Percentiles rank a stretch among this genome's conserved stretches.
Evolutionary conservation across 2,329 filamentous ascomycete species (phyloP).

Genomic region (Trichoderma sp.): DNA sequence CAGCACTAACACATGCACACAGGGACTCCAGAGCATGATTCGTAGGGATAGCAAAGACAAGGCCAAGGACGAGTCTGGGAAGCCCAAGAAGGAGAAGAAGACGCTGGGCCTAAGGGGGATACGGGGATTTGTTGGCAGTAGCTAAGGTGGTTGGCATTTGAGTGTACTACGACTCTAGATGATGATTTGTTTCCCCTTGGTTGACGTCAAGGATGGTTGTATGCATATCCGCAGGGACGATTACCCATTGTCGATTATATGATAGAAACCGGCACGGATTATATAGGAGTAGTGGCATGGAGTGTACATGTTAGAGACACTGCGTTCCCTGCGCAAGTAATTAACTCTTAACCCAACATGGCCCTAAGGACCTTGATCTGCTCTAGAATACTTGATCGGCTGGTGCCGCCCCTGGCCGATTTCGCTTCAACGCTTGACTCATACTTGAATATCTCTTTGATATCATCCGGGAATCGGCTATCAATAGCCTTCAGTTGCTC

Average conservation of each 20-base stretch:
- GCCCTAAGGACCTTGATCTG: slow-evolving; percentile 58
- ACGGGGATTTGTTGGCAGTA: slow-evolving; percentile 40
- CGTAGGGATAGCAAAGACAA: slow-evolving; percentile 54
- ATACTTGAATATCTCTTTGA: slow-evolving; percentile 74
- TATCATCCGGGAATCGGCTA: slow-evolving; percentile 68
- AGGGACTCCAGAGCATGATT: slow-evolving; percentile 51
- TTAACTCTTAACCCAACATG: not conserved
- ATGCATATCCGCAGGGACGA: not conserved
- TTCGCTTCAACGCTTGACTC: slow-evolving; percentile 80
- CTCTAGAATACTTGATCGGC: slow-evolving; percentile 61
- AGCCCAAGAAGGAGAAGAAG: slow-evolving; percentile 41
- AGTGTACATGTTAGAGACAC: not conserved
- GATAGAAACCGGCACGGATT: not conserved
- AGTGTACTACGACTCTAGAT: not conserved
- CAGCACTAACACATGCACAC: slow-evolving; percentile 21
- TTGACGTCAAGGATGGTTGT: not conserved
- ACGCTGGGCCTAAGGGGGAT: slow-evolving; percentile 44
- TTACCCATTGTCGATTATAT: not conserved
- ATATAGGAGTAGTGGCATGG: not conserved
- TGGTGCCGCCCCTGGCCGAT: slow-evolving; percentile 75
- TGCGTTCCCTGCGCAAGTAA: not conserved
- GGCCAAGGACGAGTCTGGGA: slow-evolving; percentile 43
- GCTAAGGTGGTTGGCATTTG: not conserved
- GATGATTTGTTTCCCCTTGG: not conserved
- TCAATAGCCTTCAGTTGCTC: slow-evolving; percentile 68